Percentiles rank a stretch among this genome's conserved stretches.
Evolutionary conservation across 345 rosid species (phyloP).

Genomic region (Euphorbia pulcherrima): DNA sequence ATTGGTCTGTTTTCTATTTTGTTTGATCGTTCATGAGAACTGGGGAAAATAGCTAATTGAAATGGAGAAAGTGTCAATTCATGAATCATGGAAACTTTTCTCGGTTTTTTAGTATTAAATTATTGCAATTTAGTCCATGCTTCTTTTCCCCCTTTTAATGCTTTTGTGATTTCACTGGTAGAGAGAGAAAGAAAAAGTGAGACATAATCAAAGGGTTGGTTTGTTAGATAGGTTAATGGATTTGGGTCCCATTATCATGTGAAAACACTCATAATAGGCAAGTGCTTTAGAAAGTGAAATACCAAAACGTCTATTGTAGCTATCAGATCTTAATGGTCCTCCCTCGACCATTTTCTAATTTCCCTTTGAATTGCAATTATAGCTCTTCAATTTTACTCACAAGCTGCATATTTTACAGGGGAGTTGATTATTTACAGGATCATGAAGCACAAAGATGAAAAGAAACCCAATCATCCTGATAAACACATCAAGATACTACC

Average conservation of each 20-base stretch:
- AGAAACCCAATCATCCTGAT: slow-evolving; percentile 46
- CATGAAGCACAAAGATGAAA: slow-evolving; percentile 91
- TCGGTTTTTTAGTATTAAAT: slow-evolving; percentile 36
- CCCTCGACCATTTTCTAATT: neutral
- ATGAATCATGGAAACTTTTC: slow-evolving; percentile 22
- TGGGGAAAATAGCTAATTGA: slow-evolving; percentile 1
- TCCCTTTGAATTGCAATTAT: neutral
- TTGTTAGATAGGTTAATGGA: slow-evolving; percentile 17
- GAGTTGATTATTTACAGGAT: slow-evolving; percentile 12
- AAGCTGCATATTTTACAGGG: slow-evolving; percentile 29
- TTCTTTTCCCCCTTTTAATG: neutral
- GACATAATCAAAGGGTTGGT: slow-evolving; percentile 16
- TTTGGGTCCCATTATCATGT: slow-evolving; percentile 45
- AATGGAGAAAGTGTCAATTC: slow-evolving; percentile 8
- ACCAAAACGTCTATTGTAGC: slow-evolving; percentile 19
- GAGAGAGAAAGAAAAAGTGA: neutral
- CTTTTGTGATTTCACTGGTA: slow-evolving; percentile 21
- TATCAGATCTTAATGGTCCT: slow-evolving; percentile 21
- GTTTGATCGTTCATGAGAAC: neutral
- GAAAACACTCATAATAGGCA: slow-evolving; percentile 23
- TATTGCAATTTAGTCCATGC: neutral
- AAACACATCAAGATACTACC: slow-evolving; percentile 47
- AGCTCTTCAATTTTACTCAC: neutral
- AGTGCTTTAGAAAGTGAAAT: slow-evolving; percentile 2
- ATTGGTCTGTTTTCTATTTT: neutral